These are phyloP conservation scores for Neobulgaria alba DNA, from an alignment of 2,329 filamentous ascomycete species.

Conservation along the genomic window DNA sequence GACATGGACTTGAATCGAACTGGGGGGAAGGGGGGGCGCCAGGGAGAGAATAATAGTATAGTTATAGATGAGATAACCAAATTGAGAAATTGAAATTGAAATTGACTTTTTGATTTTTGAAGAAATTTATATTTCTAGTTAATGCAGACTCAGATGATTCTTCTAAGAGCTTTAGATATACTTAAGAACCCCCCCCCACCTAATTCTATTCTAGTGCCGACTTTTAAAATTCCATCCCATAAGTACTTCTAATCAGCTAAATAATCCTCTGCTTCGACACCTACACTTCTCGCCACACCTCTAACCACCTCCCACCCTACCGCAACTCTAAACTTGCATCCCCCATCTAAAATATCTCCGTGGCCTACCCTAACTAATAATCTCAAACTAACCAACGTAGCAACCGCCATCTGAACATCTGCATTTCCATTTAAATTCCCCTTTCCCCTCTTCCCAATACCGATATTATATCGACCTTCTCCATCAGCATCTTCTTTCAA, in stretches of 20 bases:
- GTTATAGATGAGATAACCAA: no score
- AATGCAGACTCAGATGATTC: no score
- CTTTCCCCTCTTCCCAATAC: slow-evolving; percentile 7
- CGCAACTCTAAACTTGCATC: slow-evolving; percentile 69
- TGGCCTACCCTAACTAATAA: slow-evolving; percentile 57
- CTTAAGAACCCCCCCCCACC: no score
- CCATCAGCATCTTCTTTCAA: slow-evolving; percentile 40
- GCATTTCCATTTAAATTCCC: slow-evolving; percentile 30
- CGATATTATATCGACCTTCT: slow-evolving; percentile 6
- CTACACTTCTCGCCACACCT: slow-evolving; percentile 61
- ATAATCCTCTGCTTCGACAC: slow-evolving; percentile 74
- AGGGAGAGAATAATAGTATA: no score
- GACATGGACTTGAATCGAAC: no score
- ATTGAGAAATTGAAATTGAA: no score
- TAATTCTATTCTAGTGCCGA: no score
- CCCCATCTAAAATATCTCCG: slow-evolving; percentile 58
- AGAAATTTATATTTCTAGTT: no score
- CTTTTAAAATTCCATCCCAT: no score
- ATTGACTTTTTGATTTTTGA: no score
- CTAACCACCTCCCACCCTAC: slow-evolving; percentile 71
- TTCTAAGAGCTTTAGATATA: no score
- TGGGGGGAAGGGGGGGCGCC: no score
- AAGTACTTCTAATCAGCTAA: slow-evolving; percentile 58
- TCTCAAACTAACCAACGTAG: slow-evolving; percentile 63
- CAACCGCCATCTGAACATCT: slow-evolving; percentile 56